Base-by-base conservation (phyloP, 2,329 filamentous ascomycete species). In the Epichloe baconii region DNA sequence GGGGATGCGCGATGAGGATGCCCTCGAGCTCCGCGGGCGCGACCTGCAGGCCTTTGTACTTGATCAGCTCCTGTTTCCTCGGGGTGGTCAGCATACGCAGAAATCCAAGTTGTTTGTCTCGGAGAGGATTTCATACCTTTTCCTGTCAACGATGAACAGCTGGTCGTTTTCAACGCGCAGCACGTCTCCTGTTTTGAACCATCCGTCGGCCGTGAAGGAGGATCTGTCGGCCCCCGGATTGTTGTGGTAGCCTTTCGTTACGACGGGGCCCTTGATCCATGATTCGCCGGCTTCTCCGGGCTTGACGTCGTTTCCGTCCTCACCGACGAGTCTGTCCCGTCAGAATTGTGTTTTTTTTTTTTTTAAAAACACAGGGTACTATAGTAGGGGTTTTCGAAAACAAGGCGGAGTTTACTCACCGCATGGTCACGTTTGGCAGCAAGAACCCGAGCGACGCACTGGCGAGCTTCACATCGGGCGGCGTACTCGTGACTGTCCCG, bases 111-210 rank as follows among this genome's bases (percentile, higher is more conserved):
- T 31, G 8, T 23, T 31, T 31, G 8, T 31, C 26, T 31, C 26
- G 23, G n/a, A n/a, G n/a, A n/a, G 26, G 26, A 4, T 10, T 31
- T 11, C 4, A 11, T 5, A 64, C 79, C 72, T 88, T 89, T 87
- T 82, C 12, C 87, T 79, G 61, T 93, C 88, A 0, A 88, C 88
- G 57, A 94, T 87, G 68, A 80, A 88, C 58, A 89, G 83, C 48
- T 82, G 79, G 15, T 85, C 74, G 41, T 75, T 68, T 56, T 89
- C 82, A 64, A 86, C 79, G 53, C 83, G 78, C 0, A 86, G 84
- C 4, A 91, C 78, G 60, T 94, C 88, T 0, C 87, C 88, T 0
- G 87, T 90, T 60, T 83, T 83, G 72, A 91, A 89, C 73, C 84
- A 94, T 4, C 68, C 71, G 21, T 70, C 65, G 3, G 45, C 10